phyloP scores from a whole-genome alignment of 768 basidiomycete species.

The Collybia nuda region DNA sequence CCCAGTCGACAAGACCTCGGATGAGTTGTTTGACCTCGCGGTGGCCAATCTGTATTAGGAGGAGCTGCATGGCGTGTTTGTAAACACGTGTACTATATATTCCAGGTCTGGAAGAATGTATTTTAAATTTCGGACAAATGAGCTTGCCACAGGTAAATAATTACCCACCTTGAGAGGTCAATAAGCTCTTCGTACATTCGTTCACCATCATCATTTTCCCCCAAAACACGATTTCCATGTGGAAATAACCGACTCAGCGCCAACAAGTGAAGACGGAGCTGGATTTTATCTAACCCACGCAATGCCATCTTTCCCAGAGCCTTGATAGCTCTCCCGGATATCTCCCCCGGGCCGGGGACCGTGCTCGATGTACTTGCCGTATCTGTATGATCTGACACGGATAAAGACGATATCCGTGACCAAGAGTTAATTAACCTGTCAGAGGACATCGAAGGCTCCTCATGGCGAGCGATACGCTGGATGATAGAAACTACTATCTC shows the following conservation, averaged over 20 bases:
- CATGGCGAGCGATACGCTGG: not conserved
- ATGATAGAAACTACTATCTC: not conserved
- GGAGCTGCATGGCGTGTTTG: not conserved
- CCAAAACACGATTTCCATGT: constrained; percentile 1
- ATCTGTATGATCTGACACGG: not conserved
- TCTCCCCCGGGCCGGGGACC: constrained; percentile 1
- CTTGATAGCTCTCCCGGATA: not conserved
- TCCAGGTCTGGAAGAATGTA: not conserved
- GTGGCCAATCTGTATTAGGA: not conserved
- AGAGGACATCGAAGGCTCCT: not conserved
- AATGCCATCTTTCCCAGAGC: not conserved
- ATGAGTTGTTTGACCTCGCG: constrained; percentile 4
- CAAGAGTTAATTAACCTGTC: too few species aligned
- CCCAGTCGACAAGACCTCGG: not conserved
- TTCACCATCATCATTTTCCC: constrained; percentile 3
- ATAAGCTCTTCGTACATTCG: constrained; percentile 5
- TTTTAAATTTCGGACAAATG: not conserved
- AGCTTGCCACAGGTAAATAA: not conserved
- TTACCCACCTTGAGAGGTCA: not conserved
- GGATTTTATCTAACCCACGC: constrained; percentile 1
- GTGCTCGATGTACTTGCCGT: constrained; percentile 2
- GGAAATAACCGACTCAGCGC: not conserved
- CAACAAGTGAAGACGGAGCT: not conserved
- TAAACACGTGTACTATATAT: not conserved
- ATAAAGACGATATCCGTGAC: not conserved